Evolutionary conservation across 2,329 filamentous ascomycete genomes (phyloP), one percentile per base, ranked within the genome.

Genomic region (Ambrosiella beaveri): DNA sequence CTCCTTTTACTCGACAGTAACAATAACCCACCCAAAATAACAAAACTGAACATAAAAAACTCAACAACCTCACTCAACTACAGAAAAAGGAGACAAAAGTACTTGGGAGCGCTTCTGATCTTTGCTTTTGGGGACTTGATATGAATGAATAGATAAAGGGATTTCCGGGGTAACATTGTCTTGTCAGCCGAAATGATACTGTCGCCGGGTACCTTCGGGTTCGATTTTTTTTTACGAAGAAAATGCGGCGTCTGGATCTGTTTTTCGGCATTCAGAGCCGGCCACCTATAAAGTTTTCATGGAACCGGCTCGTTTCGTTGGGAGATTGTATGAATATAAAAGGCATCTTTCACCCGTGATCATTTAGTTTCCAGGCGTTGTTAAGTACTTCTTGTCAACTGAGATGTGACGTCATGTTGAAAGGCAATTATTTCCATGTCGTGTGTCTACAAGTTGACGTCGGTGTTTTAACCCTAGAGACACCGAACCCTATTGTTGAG

Each of bases 21-120:
- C 56, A 57, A 56, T 56, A 56, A 57, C 56, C 45, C 55, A 60
- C 59, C 56, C 59, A 60, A 60, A 60, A 59, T 59, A 60, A 60
- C 54, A 59, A 60, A 60, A 57, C 52, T 60, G 51, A 60, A 55
- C 56, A 54, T 50, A 60, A 60, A 54, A 54, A 54, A 54, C 51
- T 19, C 37, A 44, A 41, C 15, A 44, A 57, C 55, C 36, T 54
- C 57, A 38, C 40, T 51, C 47, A 51, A 51, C 47, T 51, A 51
- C 47, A 51, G 47, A 15, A 51, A 51, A 51, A 51, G 9, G 47
- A 19, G 47, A 36, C n/a, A n/a, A 51, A 35, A 51, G 47, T 51
- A 51, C 19, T 35, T 51, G 47, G 58, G 54, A 53, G 49, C 7
- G 35, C 38, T 53, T 17, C 54, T 51, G 39, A 27, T 51, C 36